Percentiles rank a stretch among this genome's conserved stretches.
These are phyloP conservation scores for Epicoccum nigrum DNA, from an alignment of 2,329 filamentous ascomycete species.

Conservation along the genomic window DNA sequence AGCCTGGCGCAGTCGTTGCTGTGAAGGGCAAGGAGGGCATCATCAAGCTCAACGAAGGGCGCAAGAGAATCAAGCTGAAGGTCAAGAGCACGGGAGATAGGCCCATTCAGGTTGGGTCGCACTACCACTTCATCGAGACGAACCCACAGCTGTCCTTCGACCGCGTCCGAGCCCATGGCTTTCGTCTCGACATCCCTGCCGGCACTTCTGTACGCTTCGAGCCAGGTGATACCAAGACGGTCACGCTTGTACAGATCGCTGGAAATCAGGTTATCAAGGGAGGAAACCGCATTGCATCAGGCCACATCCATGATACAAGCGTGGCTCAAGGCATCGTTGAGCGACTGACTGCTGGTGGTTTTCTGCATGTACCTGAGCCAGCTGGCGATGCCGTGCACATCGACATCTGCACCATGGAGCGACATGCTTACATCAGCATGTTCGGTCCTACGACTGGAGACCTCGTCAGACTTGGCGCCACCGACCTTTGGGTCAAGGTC, in stretches of 20 bases:
- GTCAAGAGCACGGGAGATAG: conserved; percentile 88
- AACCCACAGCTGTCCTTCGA: conserved; percentile 92
- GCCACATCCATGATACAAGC: conserved; percentile 67
- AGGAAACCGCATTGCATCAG: conserved; percentile 80
- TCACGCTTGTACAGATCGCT: conserved; percentile 86
- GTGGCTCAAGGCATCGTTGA: conserved; percentile 70
- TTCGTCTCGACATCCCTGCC: conserved; percentile 84
- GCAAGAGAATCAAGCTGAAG: conserved; percentile 73
- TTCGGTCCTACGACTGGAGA: conserved; percentile 93
- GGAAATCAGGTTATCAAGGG: conserved; percentile 81
- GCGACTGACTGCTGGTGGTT: conserved; percentile 73
- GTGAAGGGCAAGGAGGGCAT: conserved; percentile 68
- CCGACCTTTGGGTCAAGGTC: conserved; percentile 88
- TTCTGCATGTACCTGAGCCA: conserved; percentile 76
- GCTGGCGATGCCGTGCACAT: conserved; percentile 61
- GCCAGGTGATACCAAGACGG: conserved; percentile 89
- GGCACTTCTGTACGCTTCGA: conserved; percentile 94
- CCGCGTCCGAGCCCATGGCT: conserved; percentile 80
- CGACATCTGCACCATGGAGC: conserved; percentile 72
- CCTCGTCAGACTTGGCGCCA: conserved; percentile 78
- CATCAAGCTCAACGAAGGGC: conserved; percentile 74
- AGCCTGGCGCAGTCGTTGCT: conserved; percentile 80
- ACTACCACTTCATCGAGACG: conserved; percentile 96
- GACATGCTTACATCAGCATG: conserved; percentile 82
- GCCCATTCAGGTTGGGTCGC: conserved; percentile 88